Evolutionary conservation across 805 yeast genomes (phyloP), one percentile per base, ranked within the genome.

Genomic region (Candida fluviatilis): DNA sequence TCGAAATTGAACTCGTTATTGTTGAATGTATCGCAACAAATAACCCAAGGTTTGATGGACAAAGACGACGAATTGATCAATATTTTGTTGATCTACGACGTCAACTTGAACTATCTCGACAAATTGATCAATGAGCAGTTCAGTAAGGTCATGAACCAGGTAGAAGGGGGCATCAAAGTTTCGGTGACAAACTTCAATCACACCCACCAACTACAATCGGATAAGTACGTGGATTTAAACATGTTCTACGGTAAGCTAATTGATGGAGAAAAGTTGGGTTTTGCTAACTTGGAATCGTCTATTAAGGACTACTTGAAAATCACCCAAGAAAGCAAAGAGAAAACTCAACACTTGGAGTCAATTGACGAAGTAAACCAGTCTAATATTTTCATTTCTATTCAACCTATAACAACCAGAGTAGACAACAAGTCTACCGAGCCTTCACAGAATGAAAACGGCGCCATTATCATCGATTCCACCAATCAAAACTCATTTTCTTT

Each of bases 261-360:
- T 31, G 95, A 88, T 57, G 97, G 93, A 11, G 95, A 85, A 52
- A 91, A 93, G 58, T 73, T 93, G 42, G 84, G 95, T 29, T 72
- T 77, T 51, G 98, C 97, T 3, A 90, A 88, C 54, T 71, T 91
- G 50, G 96, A 88, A 21, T 78, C 80, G 38, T 78, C 81, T n/a
- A 73, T 82, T 37, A 73, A 76, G 67, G 63, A 62, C 42, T 67
- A 44, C 48, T 43, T 41, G 50, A 57, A 28, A 40, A 42, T 42
- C 17, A 58, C 53, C 27, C 46, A 45, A 21, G 47, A 47, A n/a
- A 46, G 48, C 3, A 43, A 44, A 12, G 49, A 38, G 15, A 41
- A 44, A 24, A 46, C 51, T 2, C 50, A 51, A 27, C 40, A 42
- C 14, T 36, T 48, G 18, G 47, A 45, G 33, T 36, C 50, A 14